Evolutionary conservation across 169 alveolate species (phyloP).

Genomic region (Eimeria acervulina): DNA sequence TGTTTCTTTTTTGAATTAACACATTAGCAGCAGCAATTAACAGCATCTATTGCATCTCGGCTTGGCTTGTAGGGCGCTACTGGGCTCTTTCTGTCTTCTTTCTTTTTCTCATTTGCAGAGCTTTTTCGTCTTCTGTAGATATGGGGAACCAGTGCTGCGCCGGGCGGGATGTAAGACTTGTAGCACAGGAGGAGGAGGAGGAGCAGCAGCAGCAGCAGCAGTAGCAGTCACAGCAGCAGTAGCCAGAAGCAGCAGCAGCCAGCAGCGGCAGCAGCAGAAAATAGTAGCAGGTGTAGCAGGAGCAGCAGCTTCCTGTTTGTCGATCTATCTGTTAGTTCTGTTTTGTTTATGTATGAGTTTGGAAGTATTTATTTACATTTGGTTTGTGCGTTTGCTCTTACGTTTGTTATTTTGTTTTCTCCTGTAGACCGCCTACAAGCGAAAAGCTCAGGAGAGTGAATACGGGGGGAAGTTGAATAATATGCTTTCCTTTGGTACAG

Average conservation of each 20-base stretch:
- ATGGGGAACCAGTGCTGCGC: constrained; percentile 90
- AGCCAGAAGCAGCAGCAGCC: neutral
- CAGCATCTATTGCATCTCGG: too few relatives aligned
- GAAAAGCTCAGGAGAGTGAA: constrained; percentile 80
- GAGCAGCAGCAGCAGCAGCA: neutral
- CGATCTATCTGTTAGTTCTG: too few relatives aligned
- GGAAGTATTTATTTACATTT: neutral
- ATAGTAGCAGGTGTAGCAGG: neutral
- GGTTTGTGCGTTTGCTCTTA: too few relatives aligned
- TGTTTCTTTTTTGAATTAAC: neutral
- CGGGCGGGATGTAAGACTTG: constrained; percentile 86
- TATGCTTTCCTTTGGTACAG: constrained; percentile 80
- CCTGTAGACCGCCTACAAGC: constrained; percentile 69
- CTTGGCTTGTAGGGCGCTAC: too few relatives aligned
- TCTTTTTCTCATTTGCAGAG: neutral
- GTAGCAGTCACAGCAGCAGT: neutral
- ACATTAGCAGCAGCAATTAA: too few relatives aligned
- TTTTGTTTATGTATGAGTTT: neutral
- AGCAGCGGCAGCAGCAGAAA: neutral
- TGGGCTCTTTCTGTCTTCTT: neutral
- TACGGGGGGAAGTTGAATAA: constrained; percentile 41
- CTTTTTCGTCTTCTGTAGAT: neutral
- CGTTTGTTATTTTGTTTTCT: too few relatives aligned
- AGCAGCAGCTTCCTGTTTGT: neutral
- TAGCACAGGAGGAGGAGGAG: neutral